Conservation (phyloP, 768 basidiomycete species). For the Boletales sp. region DNA sequence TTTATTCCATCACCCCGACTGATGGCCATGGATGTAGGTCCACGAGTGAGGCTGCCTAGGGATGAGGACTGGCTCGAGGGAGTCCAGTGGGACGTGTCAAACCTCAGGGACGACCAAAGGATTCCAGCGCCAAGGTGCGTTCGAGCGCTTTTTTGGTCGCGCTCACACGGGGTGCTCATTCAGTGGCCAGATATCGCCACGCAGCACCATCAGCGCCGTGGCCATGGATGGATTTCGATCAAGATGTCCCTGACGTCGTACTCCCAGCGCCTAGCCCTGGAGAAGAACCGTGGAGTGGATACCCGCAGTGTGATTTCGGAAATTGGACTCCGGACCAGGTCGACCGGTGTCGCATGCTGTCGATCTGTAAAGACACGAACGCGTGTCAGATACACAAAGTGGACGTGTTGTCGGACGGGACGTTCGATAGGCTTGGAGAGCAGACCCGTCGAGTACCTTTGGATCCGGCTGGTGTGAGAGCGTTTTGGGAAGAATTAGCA, state of each 20-base stretch:
- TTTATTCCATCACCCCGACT: not conserved
- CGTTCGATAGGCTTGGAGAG: constrained; percentile 10
- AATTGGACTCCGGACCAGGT: constrained; percentile 52
- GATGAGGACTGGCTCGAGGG: not conserved
- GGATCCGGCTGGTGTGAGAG: constrained; percentile 2
- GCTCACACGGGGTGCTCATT: constrained; percentile 8
- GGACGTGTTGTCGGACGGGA: constrained; percentile 13
- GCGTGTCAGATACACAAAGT: constrained; percentile 19
- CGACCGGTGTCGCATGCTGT: constrained; percentile 31
- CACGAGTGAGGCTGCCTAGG: constrained; percentile 3
- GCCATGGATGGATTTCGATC: constrained; percentile 39
- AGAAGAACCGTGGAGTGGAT: constrained; percentile 30
- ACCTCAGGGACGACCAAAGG: constrained; percentile 4
- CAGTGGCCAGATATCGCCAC: constrained; percentile 32
- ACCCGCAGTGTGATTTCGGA: constrained; percentile 51
- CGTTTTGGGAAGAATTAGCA: constrained; percentile 28
- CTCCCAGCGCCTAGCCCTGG: not conserved
- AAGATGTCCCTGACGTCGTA: constrained; percentile 14
- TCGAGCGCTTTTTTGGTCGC: constrained; percentile 4
- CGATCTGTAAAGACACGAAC: constrained; percentile 8
- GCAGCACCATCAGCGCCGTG: constrained; percentile 39
- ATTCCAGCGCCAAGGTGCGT: constrained; percentile 26
- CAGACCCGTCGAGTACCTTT: constrained; percentile 9
- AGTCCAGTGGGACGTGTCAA: constrained; percentile 11
- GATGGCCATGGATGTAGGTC: constrained; percentile 10